Evolutionary conservation across 1,139 yeast genomes (phyloP).

Genomic region (Meyerozyma elateridarum): DNA sequence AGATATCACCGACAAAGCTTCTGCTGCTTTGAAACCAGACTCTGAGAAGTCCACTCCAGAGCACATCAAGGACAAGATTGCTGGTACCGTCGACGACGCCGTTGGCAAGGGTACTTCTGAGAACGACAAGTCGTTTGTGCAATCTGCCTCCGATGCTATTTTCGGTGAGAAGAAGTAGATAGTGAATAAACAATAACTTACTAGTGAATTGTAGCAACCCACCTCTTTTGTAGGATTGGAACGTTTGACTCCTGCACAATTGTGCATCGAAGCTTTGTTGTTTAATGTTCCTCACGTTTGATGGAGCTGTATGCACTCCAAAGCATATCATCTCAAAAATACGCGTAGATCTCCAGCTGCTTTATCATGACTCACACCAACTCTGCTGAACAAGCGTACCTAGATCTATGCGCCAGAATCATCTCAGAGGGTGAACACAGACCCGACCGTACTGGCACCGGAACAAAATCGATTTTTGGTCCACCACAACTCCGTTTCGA

Average conservation of each 20-base stretch:
- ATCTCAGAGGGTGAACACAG: slow-evolving; percentile 83
- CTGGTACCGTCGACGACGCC: slow-evolving; percentile 13
- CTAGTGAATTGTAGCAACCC: too few species aligned
- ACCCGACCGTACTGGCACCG: slow-evolving; percentile 96
- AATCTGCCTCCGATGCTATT: slow-evolving; percentile 16
- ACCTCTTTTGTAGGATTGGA: too few species aligned
- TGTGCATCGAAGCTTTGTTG: too few species aligned
- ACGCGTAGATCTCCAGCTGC: too few species aligned
- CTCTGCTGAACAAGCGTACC: slow-evolving; percentile 75
- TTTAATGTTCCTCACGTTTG: too few species aligned
- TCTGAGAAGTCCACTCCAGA: slow-evolving; percentile 14
- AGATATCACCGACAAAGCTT: slow-evolving; percentile 13
- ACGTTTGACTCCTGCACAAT: too few species aligned
- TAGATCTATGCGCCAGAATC: slow-evolving; percentile 74
- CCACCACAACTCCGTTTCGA: slow-evolving; percentile 93
- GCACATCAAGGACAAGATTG: slow-evolving; percentile 14
- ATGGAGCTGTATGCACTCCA: too few species aligned
- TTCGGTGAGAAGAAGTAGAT: slow-evolving; percentile 16
- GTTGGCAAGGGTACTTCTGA: slow-evolving; percentile 14
- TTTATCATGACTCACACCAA: slow-evolving; percentile 26
- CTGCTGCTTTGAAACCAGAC: slow-evolving; percentile 16
- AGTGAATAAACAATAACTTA: neutral
- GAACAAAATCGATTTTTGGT: slow-evolving; percentile 84
- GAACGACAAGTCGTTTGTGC: slow-evolving; percentile 15
- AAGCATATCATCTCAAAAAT: too few species aligned